Percentiles rank a stretch among this genome's conserved stretches.
Conservation (phyloP, 495 filamentous ascomycete species). For the Neurospora sp. region DNA sequence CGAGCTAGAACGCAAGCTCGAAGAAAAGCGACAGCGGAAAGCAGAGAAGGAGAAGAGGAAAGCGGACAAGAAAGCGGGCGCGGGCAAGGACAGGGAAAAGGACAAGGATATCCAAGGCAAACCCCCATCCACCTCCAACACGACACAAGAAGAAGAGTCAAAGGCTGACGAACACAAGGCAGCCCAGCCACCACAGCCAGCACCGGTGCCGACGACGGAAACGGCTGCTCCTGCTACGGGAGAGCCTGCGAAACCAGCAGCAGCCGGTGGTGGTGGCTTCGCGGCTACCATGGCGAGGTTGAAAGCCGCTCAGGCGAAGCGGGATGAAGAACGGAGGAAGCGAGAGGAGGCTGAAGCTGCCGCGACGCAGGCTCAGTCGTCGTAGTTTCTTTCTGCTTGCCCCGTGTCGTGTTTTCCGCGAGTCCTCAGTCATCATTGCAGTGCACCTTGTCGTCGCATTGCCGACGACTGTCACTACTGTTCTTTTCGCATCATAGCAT, state of each 20-base stretch:
- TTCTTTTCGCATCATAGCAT: background rate
- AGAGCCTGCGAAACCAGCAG: background rate
- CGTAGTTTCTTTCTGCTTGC: background rate
- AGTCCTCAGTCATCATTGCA: background rate
- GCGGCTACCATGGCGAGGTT: constrained; percentile 32
- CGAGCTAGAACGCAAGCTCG: constrained; percentile 29
- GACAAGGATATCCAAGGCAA: constrained; percentile 3
- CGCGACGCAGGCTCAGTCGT: constrained; percentile 3
- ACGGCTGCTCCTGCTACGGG: background rate
- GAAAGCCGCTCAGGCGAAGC: constrained; percentile 30
- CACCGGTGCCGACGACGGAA: background rate
- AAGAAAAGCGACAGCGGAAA: constrained; percentile 18
- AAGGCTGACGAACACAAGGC: constrained; percentile 24
- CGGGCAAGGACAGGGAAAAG: constrained; percentile 11
- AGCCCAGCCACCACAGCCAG: background rate
- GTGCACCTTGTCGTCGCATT: background rate
- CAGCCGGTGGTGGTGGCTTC: constrained; percentile 9
- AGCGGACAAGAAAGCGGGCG: constrained; percentile 15
- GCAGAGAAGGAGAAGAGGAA: constrained; percentile 26
- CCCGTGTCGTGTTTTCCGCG: background rate
- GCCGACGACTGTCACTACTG: background rate
- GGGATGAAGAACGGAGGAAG: constrained; percentile 17
- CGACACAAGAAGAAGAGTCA: constrained; percentile 7
- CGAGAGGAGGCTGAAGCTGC: constrained; percentile 15
- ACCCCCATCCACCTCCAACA: constrained; percentile 7